Evolutionary conservation across 164 flowering plant species (phyloP), one percentile per base, ranked within the genome.

Genomic region (Vitis rotundifolia): DNA sequence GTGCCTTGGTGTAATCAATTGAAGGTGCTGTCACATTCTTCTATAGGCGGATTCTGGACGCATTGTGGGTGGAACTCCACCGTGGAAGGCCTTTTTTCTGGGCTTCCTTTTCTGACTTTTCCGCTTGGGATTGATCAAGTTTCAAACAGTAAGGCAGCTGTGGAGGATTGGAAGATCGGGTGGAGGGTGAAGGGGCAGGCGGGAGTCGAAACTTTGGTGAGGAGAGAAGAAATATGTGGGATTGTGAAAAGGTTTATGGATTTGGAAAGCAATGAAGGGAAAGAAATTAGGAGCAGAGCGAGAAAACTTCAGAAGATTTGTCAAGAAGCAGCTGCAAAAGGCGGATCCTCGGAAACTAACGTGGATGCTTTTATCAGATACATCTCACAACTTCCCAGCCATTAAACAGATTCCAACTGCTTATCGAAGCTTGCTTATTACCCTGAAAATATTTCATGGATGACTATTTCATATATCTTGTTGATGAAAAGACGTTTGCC

Each of bases 51-150:
- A 7, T 91, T 91, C 60, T 85, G 84, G 86, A 68, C 90, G 0
- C 93, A 88, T 58, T 89, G 97, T 49, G 91, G 90, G 15, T 88
- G 87, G 90, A 87, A 89, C 69, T 89, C 93, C 2, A 79, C 82
- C 0, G 57, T 71, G 3, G 97, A 88, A 65, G 86, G 79, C 12
- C 66, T 78, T 0, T 81, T 59, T 49, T 77, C 87, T 1, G 92
- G 91, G 0, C 77, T 86, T 18, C 97, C 94, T 0, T 56, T 91
- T 75, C 85, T 89, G 6, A 75, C 90, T 19, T 83, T 72, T 13
- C 97, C 94, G 0, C 63, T 88, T 49, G 3, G 60, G 9, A 22
- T 44, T 68, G 97, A 92, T 61, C 97, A 92, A 59, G 0, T 61
- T 5, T 19, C 77, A 0, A 78, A 89, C 59, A 75, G 83, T 10